These are phyloP conservation scores for Saturnispora saitoi DNA, from an alignment of 805 yeast genomes.

Conservation along the genomic window DNA sequence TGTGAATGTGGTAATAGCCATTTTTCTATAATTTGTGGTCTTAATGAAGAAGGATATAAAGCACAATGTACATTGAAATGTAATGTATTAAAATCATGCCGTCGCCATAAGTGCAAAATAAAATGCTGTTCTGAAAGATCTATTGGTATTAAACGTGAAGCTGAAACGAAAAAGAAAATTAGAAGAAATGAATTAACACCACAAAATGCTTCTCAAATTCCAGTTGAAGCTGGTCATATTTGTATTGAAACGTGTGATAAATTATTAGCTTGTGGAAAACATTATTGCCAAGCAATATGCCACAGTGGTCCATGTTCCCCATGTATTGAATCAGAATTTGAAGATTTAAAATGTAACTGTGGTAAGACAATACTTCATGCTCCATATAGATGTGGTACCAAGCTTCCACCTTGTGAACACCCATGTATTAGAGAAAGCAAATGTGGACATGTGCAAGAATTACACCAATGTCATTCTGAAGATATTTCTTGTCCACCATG, in stretches of 20 bases:
- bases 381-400: slow-evolving; percentile 79
- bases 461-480: slow-evolving; percentile 71
- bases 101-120: slow-evolving; percentile 66
- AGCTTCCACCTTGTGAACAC: slow-evolving; percentile 51
- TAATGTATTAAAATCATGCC: slow-evolving; percentile 64
- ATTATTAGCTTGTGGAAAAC: slow-evolving; percentile 54
- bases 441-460: slow-evolving; percentile 68
- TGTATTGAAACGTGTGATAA: slow-evolving; percentile 62
- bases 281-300: slow-evolving; percentile 60
- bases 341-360: slow-evolving; percentile 72
- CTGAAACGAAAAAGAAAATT: slow-evolving; percentile 40
- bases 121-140: slow-evolving; percentile 66
- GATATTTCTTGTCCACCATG: slow-evolving; percentile 66
- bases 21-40: slow-evolving; percentile 58
- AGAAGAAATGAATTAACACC: slow-evolving; percentile 35
- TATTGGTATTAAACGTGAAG: slow-evolving; percentile 45
- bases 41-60: slow-evolving; percentile 37
- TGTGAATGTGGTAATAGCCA: slow-evolving; percentile 57
- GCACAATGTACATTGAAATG: slow-evolving; percentile 70
- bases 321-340: slow-evolving; percentile 72
- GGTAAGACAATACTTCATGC: slow-evolving; percentile 72
- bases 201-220: slow-evolving; percentile 40
- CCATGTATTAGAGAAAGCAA: slow-evolving; percentile 48
- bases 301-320: slow-evolving; percentile 77
- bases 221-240: slow-evolving; percentile 64